These are phyloP conservation scores for Tubosaeta brunneosetosa DNA, from an alignment of 768 basidiomycete species.

Conservation along the genomic window DNA sequence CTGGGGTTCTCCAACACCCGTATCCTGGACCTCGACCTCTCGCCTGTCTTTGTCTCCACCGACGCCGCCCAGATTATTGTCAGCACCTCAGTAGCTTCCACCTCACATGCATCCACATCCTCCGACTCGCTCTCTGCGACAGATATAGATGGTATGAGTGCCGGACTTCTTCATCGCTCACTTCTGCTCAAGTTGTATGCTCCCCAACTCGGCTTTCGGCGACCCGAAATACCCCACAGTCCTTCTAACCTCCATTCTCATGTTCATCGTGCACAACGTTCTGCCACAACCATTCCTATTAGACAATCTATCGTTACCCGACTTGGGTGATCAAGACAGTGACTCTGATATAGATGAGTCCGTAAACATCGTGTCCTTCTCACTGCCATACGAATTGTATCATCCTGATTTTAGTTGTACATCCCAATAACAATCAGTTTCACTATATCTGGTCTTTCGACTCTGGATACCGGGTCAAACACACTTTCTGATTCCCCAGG, in stretches of 20 bases:
- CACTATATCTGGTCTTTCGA: slow-evolving; percentile 50
- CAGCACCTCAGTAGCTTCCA: slow-evolving; percentile 29
- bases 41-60: slow-evolving; percentile 47
- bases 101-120: slow-evolving; percentile 41
- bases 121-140: slow-evolving; percentile 34
- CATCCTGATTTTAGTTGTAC: slow-evolving; percentile 36
- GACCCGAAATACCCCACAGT: slow-evolving; percentile 36
- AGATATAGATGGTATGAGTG: slow-evolving; percentile 31
- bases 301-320: slow-evolving; percentile 44
- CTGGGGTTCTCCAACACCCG: slow-evolving; percentile 36
- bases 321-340: slow-evolving; percentile 48
- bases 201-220: slow-evolving; percentile 32
- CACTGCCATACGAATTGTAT: slow-evolving; percentile 54
- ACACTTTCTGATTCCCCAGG: slow-evolving; percentile 52
- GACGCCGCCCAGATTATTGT: slow-evolving; percentile 41
- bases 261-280: slow-evolving; percentile 10
- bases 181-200: slow-evolving; percentile 19
- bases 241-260: slow-evolving; percentile 33
- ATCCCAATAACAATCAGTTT: slow-evolving; percentile 45
- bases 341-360: slow-evolving; percentile 62
- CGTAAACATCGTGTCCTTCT: slow-evolving; percentile 66
- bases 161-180: slow-evolving; percentile 50
- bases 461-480: slow-evolving; percentile 50
- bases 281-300: slow-evolving; percentile 30
- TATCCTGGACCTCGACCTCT: slow-evolving; percentile 43